Evolutionary conservation across 2,329 filamentous ascomycete genomes (phyloP).

Genomic region (Raffaelea ambrosiae): DNA sequence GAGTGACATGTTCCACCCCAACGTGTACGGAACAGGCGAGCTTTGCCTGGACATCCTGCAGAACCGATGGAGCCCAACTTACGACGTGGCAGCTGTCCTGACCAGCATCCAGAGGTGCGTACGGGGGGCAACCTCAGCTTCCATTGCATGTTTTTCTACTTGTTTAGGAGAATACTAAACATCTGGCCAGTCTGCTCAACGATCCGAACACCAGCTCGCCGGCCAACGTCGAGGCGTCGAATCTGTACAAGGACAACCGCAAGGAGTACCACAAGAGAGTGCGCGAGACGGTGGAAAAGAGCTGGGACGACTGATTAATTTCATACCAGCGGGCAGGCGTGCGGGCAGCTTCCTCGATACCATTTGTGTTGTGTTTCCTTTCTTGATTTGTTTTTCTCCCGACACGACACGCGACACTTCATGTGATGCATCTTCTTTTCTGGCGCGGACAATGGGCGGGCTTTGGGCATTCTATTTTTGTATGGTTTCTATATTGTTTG

Average conservation of each 20-base stretch:
- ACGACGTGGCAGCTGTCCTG: conserved; percentile 93
- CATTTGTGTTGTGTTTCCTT: not conserved
- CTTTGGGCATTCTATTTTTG: no score
- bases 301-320: conserved; percentile 79
- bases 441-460: no score
- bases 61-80: conserved; percentile 97
- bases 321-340: no score
- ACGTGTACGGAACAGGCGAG: conserved; percentile 95
- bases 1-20: conserved; percentile 98
- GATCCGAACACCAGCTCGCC: conserved; percentile 98
- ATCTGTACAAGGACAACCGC: conserved; percentile 95
- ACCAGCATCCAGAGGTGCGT: conserved; percentile 91
- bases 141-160: not conserved
- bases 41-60: conserved; percentile 94
- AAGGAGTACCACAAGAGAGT: conserved; percentile 95
- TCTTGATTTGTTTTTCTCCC: not conserved
- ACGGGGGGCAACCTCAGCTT: not conserved
- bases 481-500: no score
- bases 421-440: no score
- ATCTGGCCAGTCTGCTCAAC: conserved; percentile 66
- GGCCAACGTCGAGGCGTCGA: conserved; percentile 95
- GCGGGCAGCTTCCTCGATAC: not conserved
- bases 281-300: conserved; percentile 96
- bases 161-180: not conserved
- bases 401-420: no score